Conservation (phyloP, 164 flowering plant genomes). For the Buxus sempervirens region DNA sequence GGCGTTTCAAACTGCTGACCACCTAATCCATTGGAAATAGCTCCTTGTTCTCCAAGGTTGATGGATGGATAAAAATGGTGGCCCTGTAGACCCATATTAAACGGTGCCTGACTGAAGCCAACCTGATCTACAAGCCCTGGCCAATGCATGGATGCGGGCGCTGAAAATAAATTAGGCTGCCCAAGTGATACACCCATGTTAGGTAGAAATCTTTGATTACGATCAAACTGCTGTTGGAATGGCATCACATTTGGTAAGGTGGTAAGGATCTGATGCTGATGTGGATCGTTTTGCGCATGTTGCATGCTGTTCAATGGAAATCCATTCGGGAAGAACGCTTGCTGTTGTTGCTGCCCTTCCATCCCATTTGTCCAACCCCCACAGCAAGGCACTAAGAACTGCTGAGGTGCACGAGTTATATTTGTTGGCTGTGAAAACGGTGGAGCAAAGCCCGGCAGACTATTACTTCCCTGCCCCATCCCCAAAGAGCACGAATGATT, state of each 20-base stretch:
- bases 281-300: conserved; percentile 11
- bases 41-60: conserved; percentile 17
- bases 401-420: conserved; percentile 18
- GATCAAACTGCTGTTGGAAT: conserved; percentile 46
- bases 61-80: conserved; percentile 19
- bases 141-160: conserved; percentile 30
- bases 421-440: conserved; percentile 24
- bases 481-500: conserved; percentile 10
- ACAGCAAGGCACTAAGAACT: conserved; percentile 7
- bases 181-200: conserved; percentile 24
- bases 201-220: conserved; percentile 25
- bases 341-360: conserved; percentile 38
- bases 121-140: conserved; percentile 32
- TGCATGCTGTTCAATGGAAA: conserved; percentile 34
- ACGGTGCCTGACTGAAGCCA: conserved; percentile 25
- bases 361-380: conserved; percentile 37
- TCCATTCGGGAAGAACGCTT: conserved; percentile 28
- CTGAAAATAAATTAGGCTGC: conserved; percentile 32
- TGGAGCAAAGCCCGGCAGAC: conserved; percentile 19
- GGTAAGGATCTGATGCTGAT: conserved; percentile 32
- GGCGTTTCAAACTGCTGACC: conserved; percentile 6
- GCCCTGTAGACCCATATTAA: conserved; percentile 30
- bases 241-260: conserved; percentile 26
- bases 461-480: conserved; percentile 14
- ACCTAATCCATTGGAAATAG: conserved; percentile 3